Base-by-base conservation (phyloP, 2,329 filamentous ascomycete species). In the Diaporthe ilicicola region DNA sequence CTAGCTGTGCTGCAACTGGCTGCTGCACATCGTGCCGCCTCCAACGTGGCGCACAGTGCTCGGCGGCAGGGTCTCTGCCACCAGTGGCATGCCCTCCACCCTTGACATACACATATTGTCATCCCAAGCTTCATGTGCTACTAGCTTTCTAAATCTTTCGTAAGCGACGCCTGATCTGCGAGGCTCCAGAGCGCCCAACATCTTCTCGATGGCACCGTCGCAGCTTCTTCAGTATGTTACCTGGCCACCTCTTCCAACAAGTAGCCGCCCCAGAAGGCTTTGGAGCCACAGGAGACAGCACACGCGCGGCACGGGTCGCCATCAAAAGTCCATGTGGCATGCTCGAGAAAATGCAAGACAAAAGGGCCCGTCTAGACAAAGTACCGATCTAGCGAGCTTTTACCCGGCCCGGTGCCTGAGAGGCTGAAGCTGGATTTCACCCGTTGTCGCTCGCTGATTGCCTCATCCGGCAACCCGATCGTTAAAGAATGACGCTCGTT, bases 401-500 rank as follows among this genome's bases (percentile, higher is more conserved):
- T 59, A 8, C 37, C 32, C 53, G 42, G 42, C 29, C 44, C 53
- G 15, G 53, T 44, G 13, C 12, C 19, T 22, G 22, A 13, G 65
- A 50, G 32, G 46, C 32, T 66, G 22, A 32, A 44, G 46, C 32
- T 66, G 22, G 22, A 44, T 29, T 17, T 39, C 34, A 32, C 15
- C 32, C 10, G 29, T n/a, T 50, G 22, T 55, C 54, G 34, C 42
- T 42, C 15, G 22, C 12, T n/a, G 34, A 24, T 46, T 34, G 51
- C 70, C 70, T 44, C 24, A 70, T 72, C 42, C 22, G 70, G 70
- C 50, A 72, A 70, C 19, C 70, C 70, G 70, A n/a, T 67, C 64
- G 34, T 56, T 10, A 42, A 42, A 48, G 27, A 29, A 56, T 59
- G 55, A 59, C 54, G 62, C 59, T 59, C 62, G 53, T 24, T 44